A percentile compares a stretch with the other conserved stretches of the same genome.
Conservation (phyloP, 129 eudicot species). For the Centrapalus pauciflorus region DNA sequence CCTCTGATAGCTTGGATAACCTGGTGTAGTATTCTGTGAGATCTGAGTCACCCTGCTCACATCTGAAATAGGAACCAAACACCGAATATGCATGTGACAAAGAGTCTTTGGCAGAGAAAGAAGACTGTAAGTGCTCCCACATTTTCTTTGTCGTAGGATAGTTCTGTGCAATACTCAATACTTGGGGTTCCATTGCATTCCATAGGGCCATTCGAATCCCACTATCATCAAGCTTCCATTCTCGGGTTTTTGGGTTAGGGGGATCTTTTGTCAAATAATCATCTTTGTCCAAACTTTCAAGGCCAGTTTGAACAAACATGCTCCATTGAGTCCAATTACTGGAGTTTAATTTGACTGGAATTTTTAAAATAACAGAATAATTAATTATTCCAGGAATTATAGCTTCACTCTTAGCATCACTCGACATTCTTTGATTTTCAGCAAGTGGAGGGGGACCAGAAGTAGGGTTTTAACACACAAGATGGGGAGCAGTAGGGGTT, state of each 20-base stretch:
- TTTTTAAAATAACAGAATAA: background rate
- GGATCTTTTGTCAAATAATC: background rate
- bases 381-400: background rate
- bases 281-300: background rate
- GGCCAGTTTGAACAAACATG: background rate
- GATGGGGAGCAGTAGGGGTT: no score
- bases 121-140: background rate
- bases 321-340: background rate
- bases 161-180: background rate
- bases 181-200: background rate
- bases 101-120: background rate
- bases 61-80: background rate
- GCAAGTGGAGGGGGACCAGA: no score
- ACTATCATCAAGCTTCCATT: background rate
- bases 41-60: constrained; percentile 1
- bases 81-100: background rate
- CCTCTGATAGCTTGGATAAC: background rate
- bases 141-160: background rate
- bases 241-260: background rate
- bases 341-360: no score
- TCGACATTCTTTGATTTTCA: no score
- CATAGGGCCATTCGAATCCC: background rate
- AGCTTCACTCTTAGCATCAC: no score
- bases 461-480: no score
- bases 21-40: background rate